A percentile compares a stretch with the other conserved stretches of the same genome.
phyloP scores from a whole-genome alignment of 2,329 filamentous ascomycete species.

The Alternaria solani region DNA sequence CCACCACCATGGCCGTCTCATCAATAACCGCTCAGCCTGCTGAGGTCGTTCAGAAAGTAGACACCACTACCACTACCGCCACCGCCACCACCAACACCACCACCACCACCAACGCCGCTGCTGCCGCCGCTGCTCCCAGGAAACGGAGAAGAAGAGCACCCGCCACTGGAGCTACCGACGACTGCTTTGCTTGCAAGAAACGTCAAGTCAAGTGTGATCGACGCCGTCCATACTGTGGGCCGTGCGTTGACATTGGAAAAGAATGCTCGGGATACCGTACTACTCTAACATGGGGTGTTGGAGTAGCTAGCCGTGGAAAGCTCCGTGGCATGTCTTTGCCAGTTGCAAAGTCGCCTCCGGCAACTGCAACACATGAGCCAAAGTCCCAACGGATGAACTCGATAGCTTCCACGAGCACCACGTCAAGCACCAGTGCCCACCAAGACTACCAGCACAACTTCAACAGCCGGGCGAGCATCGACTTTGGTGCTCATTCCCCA shows the following conservation, averaged over 20 bases:
- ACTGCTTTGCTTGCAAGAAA: slow-evolving; percentile 93
- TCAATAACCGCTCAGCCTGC: slow-evolving; percentile 42
- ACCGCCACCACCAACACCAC: slow-evolving; percentile 22
- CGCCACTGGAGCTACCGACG: slow-evolving; percentile 86
- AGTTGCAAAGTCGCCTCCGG: slow-evolving; percentile 57
- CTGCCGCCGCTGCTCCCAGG: slow-evolving; percentile 48
- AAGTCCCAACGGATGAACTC: slow-evolving; percentile 39
- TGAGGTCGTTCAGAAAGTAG: slow-evolving; percentile 45
- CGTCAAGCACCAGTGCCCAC: slow-evolving; percentile 29
- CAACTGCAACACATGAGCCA: slow-evolving; percentile 36
- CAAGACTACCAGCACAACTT: slow-evolving; percentile 36
- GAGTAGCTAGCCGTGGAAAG: slow-evolving; percentile 94
- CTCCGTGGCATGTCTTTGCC: slow-evolving; percentile 84
- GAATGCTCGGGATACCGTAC: slow-evolving; percentile 98
- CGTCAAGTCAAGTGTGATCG: slow-evolving; percentile 87
- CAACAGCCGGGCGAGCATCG: slow-evolving; percentile 42
- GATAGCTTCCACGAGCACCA: slow-evolving; percentile 28
- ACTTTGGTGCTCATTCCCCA: slow-evolving; percentile 46
- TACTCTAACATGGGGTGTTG: slow-evolving; percentile 94
- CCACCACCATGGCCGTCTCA: slow-evolving; percentile 44
- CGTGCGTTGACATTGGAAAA: slow-evolving; percentile 88
- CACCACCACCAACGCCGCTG: slow-evolving; percentile 37
- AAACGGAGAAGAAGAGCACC: slow-evolving; percentile 88
- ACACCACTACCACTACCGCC: slow-evolving; percentile 32
- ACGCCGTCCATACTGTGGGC: slow-evolving; percentile 90